Evolutionary conservation across 768 basidiomycete genomes (phyloP), one percentile per base, ranked within the genome.

Genomic region (Kwoniella heveanensis): DNA sequence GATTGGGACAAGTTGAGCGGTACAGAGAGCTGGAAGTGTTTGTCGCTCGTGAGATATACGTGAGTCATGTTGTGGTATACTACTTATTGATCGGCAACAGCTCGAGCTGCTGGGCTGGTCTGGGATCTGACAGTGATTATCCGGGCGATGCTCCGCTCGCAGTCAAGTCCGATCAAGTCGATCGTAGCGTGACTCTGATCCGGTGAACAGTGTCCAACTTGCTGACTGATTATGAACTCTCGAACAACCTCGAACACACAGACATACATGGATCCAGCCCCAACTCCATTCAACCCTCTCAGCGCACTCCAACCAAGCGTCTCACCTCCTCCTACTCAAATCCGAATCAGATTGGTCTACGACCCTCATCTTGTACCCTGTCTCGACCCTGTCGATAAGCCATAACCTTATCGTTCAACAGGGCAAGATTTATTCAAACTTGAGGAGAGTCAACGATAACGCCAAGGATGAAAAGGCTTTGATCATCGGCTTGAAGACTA

Each of bases 201-300:
- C 32, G 32, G 7, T 32, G 32, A 32, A 32, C 32, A 32, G 32
- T 32, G 32, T 32, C 32, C n/a, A n/a, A n/a, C n/a, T n/a, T n/a
- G n/a, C n/a, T n/a, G n/a, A n/a, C n/a, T n/a, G n/a, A n/a, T n/a
- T n/a, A n/a, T n/a, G n/a, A n/a, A n/a, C n/a, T n/a, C n/a, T n/a
- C n/a, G n/a, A 13, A 32, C 32, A 6, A 32, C 32, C 13, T 6
- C 32, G 5, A 32, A 6, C 32, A 32, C 25, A 25, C 44, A 72
- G 71, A 54, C 63, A 65, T 25, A 65, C 66, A 9, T 72, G 71
- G 71, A 62, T 70, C 19, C 63, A 70, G 39, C 37, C 65, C 27
- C 47, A 64, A 15, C 50, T 66, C 1, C 58, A 63, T 36, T 19
- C 36, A 2, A 2, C 19, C 15, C 58, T 72, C 13, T 19, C 37